A percentile compares a stretch with the other conserved stretches of the same genome.
These are phyloP conservation scores for Aspergillus latus DNA, from an alignment of 2,329 filamentous ascomycete genomes.

Conservation along the genomic window DNA sequence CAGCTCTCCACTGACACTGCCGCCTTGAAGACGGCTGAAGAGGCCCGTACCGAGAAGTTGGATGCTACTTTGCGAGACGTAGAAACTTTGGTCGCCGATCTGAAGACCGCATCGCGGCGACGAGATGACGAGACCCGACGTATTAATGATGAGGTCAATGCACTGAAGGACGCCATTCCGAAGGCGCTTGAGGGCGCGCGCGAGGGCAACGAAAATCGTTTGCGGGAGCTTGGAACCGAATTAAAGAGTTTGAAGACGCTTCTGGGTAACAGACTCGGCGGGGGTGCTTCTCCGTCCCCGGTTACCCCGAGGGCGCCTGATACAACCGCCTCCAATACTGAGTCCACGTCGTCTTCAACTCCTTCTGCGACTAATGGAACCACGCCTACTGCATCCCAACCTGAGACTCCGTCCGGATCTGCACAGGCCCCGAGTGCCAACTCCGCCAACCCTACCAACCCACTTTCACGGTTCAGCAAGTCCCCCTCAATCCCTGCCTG, in stretches of 20 bases:
- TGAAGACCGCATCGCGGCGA: conserved; percentile 77
- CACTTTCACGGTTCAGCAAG: conserved; percentile 51
- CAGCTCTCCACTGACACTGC: conserved; percentile 90
- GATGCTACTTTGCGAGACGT: conserved; percentile 81
- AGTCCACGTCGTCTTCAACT: conserved; percentile 23
- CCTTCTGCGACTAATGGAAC: conserved; percentile 28
- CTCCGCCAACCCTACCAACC: conserved; percentile 40
- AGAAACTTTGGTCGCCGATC: conserved; percentile 74
- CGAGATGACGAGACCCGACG: conserved; percentile 85
- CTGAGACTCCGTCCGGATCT: conserved; percentile 27
- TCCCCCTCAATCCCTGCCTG: conserved; percentile 73
- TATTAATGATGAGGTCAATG: conserved; percentile 80
- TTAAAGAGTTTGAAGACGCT: conserved; percentile 90
- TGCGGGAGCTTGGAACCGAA: conserved; percentile 83
- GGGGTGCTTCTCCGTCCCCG: conserved; percentile 30
- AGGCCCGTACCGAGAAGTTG: conserved; percentile 76
- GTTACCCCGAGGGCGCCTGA: conserved; percentile 32
- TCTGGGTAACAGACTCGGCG: conserved; percentile 63
- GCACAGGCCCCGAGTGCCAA: conserved; percentile 32
- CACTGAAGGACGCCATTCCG: conserved; percentile 80
- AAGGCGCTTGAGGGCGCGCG: conserved; percentile 86
- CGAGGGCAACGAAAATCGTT: conserved; percentile 73
- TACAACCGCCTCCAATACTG: conserved; percentile 25
- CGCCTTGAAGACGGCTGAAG: conserved; percentile 80
- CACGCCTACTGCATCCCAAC: conserved; percentile 30